Base-by-base conservation (phyloP, 306 rosid species). In the Carpinus fangiana region DNA sequence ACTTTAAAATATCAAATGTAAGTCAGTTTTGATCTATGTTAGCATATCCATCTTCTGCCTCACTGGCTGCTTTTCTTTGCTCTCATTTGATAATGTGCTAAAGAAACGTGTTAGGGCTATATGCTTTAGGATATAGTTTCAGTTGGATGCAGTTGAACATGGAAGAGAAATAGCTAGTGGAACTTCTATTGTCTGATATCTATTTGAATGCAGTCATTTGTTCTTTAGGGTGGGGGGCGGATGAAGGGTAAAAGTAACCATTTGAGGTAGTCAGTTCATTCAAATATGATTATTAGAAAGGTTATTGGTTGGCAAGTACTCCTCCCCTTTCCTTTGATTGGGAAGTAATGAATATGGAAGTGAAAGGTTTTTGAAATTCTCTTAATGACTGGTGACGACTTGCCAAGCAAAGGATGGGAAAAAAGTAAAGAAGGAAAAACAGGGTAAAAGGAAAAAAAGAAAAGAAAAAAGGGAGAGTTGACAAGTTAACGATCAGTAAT, bases 1-100 rank as follows among this genome's bases (percentile, higher is more conserved):
- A 13, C 43, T 12, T 28, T 1, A 26, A 11, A 8, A 7, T 59
- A 59, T 60, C 31, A 62, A 17, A 31, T 31, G 43, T 38, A 38
- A 38, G 67, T n/a, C n/a, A n/a, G n/a, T 61, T 20, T 60, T n/a
- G 38, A 60, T 60, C 66, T 59, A 59, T 59, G 36, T 23, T 59
- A n/a, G 20, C 12, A 57, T 20, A 18, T 57, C 64, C 64, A 20
- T 21, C 64, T 57, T 20, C 62, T 56, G 31, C 21, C 14, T 56
- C 12, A 56, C 62, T 18, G 28, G 62, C 6, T 60, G 66, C 38
- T 60, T 60, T 60, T 60, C 66, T 7, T 26, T 21, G 18, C 26
- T 60, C 38, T 28, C 66, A 60, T 60, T 17, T 56, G 20, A 56
- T 23, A 56, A 18, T 38, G n/a, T 56, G 20, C 21, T 20, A 20